Conservation (phyloP, 2,329 filamentous ascomycete genomes). For the Talaromyces sp. region DNA sequence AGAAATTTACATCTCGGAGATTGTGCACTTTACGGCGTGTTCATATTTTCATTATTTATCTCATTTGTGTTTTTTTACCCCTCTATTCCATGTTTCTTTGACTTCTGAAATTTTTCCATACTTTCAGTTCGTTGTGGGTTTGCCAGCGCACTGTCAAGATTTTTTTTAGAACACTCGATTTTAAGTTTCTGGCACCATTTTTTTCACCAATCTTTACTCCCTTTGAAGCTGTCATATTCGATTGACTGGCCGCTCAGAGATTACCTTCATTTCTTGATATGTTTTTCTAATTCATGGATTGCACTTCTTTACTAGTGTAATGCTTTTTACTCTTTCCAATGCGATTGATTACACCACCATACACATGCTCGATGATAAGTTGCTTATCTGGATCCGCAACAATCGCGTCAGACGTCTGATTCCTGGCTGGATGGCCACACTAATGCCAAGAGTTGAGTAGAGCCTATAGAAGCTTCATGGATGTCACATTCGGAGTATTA, state of each 20-base stretch:
- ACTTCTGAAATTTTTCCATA: constrained; percentile 2
- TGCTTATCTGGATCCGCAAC: neutral
- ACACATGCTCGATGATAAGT: neutral
- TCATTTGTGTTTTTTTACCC: neutral
- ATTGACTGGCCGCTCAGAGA: constrained; percentile 2
- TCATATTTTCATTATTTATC: neutral
- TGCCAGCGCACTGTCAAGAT: constrained; percentile 14
- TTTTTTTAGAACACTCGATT: neutral
- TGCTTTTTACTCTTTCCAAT: neutral
- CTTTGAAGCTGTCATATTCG: constrained; percentile 6
- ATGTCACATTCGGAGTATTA: neutral
- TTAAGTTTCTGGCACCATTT: constrained; percentile 11
- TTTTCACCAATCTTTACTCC: constrained; percentile 2
- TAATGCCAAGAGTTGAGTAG: constrained; percentile 2
- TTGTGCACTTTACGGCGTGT: neutral
- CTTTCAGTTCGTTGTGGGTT: constrained; percentile 11
- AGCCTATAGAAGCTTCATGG: neutral
- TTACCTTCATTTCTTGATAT: constrained; percentile 13
- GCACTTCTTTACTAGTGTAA: constrained; percentile 9
- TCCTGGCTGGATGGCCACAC: neutral
- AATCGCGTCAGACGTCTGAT: neutral
- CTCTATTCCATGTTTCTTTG: constrained; percentile 2
- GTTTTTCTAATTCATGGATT: neutral
- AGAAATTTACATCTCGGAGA: neutral
- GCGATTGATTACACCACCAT: neutral